These are phyloP conservation scores for Cutaneotrichosporon sp. DNA, from an alignment of 1,284 basidiomycete species.

Conservation along the genomic window DNA sequence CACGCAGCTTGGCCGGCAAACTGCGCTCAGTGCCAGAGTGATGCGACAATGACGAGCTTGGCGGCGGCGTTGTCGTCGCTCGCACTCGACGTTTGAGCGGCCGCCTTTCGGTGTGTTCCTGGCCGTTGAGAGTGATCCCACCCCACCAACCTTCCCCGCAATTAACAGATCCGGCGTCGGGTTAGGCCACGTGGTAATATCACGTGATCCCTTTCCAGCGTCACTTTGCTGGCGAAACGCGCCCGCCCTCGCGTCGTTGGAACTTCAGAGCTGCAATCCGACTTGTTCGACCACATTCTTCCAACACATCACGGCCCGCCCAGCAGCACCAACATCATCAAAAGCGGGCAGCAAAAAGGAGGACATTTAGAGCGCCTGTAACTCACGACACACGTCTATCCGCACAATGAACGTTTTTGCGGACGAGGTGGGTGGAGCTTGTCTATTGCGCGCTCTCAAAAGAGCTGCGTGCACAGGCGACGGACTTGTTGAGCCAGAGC, in stretches of 20 bases:
- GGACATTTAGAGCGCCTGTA: too few relatives aligned
- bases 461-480: too few relatives aligned
- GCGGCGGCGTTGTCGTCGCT: not conserved
- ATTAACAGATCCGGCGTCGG: not conserved
- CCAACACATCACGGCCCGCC: not conserved
- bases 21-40: not conserved
- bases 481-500: not conserved
- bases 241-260: not conserved
- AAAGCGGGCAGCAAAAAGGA: not conserved
- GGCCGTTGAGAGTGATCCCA: not conserved
- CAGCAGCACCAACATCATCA: not conserved
- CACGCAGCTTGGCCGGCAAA: too few relatives aligned
- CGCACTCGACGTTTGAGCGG: not conserved
- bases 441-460: not conserved
- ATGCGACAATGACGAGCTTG: not conserved
- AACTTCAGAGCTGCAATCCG: not conserved
- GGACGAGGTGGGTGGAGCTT: conserved; percentile 42
- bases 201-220: not conserved
- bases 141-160: not conserved
- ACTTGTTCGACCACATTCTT: conserved; percentile 4
- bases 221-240: conserved; percentile 3
- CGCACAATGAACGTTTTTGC: conserved; percentile 48
- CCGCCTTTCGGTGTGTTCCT: not conserved
- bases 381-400: not conserved
- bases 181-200: not conserved